These are phyloP conservation scores for Cadophora sp. DNA, from an alignment of 2,329 filamentous ascomycete species.

Conservation along the genomic window DNA sequence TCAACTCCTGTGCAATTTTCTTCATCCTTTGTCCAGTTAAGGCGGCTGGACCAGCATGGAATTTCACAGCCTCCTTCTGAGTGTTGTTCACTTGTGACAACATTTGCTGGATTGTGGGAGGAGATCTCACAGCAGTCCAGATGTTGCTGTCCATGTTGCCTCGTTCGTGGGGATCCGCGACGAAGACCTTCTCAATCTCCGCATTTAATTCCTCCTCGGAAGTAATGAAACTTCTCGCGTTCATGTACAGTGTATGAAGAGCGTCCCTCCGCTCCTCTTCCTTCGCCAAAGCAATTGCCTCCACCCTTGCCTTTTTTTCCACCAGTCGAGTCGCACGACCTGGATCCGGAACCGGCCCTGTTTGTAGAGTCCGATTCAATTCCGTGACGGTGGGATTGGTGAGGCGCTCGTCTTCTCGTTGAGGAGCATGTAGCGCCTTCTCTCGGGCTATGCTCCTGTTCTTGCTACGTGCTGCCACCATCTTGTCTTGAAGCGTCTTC, in stretches of 20 bases:
- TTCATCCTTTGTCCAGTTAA: conserved; percentile 63
- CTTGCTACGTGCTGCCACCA: conserved; percentile 50
- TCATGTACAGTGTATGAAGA: conserved; percentile 88
- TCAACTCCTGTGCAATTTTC: conserved; percentile 70
- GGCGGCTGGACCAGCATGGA: conserved; percentile 38
- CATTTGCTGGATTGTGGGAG: conserved; percentile 57
- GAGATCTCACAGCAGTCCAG: conserved; percentile 43
- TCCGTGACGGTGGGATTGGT: conserved; percentile 72
- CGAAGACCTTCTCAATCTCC: conserved; percentile 79
- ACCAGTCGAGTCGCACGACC: conserved; percentile 61
- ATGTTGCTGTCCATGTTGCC: conserved; percentile 36
- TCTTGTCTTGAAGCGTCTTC: conserved; percentile 56
- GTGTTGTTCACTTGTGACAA: conserved; percentile 46
- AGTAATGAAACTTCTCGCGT: conserved; percentile 86
- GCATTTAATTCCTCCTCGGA: conserved; percentile 77
- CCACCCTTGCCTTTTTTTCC: conserved; percentile 51
- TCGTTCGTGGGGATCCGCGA: conserved; percentile 49
- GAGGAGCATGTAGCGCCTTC: conserved; percentile 63
- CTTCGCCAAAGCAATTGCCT: conserved; percentile 56
- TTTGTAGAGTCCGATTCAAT: conserved; percentile 56
- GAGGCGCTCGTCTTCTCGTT: conserved; percentile 77
- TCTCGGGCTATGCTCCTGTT: conserved; percentile 56
- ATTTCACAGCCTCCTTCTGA: conserved; percentile 46
- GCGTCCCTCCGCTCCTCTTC: conserved; percentile 69
- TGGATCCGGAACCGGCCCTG: conserved; percentile 65